These are phyloP conservation scores for Alternaria arborescens DNA, from an alignment of 2,329 filamentous ascomycete species.

Conservation along the genomic window DNA sequence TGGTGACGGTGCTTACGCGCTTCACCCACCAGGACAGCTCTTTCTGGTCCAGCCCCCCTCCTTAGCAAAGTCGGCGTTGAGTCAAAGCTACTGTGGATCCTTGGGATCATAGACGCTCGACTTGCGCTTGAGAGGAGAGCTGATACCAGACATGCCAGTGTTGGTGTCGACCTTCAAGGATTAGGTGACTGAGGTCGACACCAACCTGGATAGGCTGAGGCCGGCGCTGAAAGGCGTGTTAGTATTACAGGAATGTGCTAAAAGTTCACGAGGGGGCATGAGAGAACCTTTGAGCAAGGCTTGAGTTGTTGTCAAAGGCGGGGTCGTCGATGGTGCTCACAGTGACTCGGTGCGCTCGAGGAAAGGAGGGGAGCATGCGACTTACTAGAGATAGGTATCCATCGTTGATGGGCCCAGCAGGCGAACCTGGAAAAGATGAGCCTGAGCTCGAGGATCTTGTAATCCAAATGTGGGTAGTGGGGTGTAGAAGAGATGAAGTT, in stretches of 20 bases:
- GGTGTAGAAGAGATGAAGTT: conserved; percentile 18
- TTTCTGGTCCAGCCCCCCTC: conserved; percentile 16
- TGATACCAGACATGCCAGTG: not conserved
- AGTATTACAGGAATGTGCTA: not conserved
- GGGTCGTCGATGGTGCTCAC: not conserved
- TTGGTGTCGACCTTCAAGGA: not conserved
- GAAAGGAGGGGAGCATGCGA: not conserved
- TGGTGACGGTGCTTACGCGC: conserved; percentile 28
- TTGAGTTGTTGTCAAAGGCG: conserved; percentile 17
- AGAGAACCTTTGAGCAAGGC: conserved; percentile 2
- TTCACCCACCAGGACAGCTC: conserved; percentile 41
- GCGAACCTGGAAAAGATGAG: not conserved
- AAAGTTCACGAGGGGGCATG: not conserved
- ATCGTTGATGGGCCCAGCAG: not conserved
- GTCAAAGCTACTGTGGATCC: conserved; percentile 30
- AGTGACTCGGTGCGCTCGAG: not conserved
- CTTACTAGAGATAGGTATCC: not conserved
- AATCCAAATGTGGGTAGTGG: not conserved
- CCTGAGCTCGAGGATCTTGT: not conserved
- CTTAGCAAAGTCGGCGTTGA: not conserved
- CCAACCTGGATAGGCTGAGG: not conserved
- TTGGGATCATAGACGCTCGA: conserved; percentile 7
- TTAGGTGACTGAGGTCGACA: not conserved
- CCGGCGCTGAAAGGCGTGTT: not conserved
- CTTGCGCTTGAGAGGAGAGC: not conserved